Evolutionary conservation across 176 grass and related monocot species (phyloP).

Genomic region (sorghum (Sorghum bicolor)): Sorghum_bicolor_NCBIv3 NC_012871.2:4175001-4175500

Average conservation of each 20-base stretch:
- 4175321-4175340: neutral
- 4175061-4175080: constrained; percentile 36
- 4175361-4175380: neutral
- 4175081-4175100: neutral
- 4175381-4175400: neutral
- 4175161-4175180: constrained; percentile 38
- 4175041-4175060: constrained; percentile 49
- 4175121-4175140: neutral
- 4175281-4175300: neutral
- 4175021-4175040: constrained; percentile 41
- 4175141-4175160: neutral
- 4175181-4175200: constrained; percentile 24
- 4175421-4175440: neutral
- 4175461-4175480: neutral
- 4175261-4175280: neutral
- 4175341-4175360: neutral
- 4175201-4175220: constrained; percentile 46
- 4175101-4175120: neutral
- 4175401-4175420: neutral
- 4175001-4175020: constrained; percentile 23
- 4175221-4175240: constrained; percentile 32
- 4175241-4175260: constrained; percentile 31
- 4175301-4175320: neutral
- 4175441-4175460: neutral
- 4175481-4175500: neutral